phyloP scores from a whole-genome alignment of 1,284 basidiomycete genomes.

The Schizophyllum commune region DNA sequence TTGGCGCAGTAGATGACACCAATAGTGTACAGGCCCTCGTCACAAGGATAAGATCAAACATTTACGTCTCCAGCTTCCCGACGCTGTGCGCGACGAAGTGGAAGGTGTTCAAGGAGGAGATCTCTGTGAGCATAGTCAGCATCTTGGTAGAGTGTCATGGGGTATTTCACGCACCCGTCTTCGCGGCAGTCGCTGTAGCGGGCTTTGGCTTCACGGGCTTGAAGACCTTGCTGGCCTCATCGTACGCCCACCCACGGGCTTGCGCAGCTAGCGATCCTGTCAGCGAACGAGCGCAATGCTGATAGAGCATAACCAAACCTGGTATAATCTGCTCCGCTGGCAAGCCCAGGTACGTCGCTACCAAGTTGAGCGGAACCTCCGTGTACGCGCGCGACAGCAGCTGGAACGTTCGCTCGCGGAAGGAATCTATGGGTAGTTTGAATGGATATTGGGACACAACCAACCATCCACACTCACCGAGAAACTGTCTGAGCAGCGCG shows the following conservation, averaged over 20 bases:
- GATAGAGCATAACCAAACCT: conserved; percentile 25
- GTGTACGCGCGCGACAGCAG: conserved; percentile 56
- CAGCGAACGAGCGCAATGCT: neutral
- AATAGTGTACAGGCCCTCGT: no score
- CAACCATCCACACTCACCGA: neutral
- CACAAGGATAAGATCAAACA: no score
- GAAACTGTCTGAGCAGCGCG: neutral
- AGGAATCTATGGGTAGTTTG: conserved; percentile 27
- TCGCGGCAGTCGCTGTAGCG: neutral
- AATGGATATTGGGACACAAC: neutral
- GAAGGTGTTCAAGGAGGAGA: conserved; percentile 45
- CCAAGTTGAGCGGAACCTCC: conserved; percentile 44
- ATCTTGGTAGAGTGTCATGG: neutral
- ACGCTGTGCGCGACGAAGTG: conserved; percentile 45
- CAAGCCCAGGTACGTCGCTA: conserved; percentile 49
- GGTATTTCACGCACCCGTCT: no score
- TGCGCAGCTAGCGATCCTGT: conserved; percentile 28
- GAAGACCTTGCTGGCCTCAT: conserved; percentile 36
- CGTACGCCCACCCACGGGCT: conserved; percentile 42
- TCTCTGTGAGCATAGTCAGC: conserved; percentile 19
- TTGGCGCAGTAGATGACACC: no score
- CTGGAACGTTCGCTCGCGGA: conserved; percentile 45
- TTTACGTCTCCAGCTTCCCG: conserved; percentile 36
- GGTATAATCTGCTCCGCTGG: conserved; percentile 37
- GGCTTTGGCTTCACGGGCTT: conserved; percentile 23